A percentile compares a stretch with the other conserved stretches of the same genome.
These are phyloP conservation scores for Aspergillus niger DNA, from an alignment of 2,329 filamentous ascomycete genomes.

Conservation along the genomic window DNA sequence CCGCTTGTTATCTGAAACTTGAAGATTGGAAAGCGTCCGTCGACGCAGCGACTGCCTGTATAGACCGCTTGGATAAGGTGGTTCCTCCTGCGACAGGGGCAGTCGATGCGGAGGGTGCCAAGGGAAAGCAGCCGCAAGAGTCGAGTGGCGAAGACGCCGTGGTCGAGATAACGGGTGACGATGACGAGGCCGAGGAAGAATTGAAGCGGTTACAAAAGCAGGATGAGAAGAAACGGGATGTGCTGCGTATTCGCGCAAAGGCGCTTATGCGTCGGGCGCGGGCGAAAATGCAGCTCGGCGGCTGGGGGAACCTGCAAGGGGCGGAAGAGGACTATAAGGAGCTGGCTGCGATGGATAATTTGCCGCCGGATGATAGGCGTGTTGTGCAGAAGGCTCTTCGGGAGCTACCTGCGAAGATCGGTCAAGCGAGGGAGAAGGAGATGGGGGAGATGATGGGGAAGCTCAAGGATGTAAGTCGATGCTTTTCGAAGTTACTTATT, in stretches of 20 bases:
- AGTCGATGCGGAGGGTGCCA: constrained; percentile 20
- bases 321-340: constrained; percentile 79
- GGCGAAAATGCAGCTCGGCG: constrained; percentile 68
- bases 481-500: neutral
- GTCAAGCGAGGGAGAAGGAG: constrained; percentile 80
- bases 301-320: constrained; percentile 78
- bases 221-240: constrained; percentile 60
- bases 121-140: constrained; percentile 20
- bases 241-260: constrained; percentile 77
- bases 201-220: constrained; percentile 47
- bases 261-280: constrained; percentile 77
- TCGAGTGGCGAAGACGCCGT: constrained; percentile 33
- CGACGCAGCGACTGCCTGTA: constrained; percentile 68
- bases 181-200: constrained; percentile 44
- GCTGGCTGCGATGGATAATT: constrained; percentile 60
- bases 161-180: constrained; percentile 52
- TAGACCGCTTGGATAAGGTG: constrained; percentile 71
- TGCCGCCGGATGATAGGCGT: constrained; percentile 67
- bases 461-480: constrained; percentile 69
- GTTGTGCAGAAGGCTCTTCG: constrained; percentile 68
- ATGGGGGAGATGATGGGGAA: constrained; percentile 98
- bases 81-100: constrained; percentile 43
- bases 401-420: constrained; percentile 67
- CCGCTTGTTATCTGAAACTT: constrained; percentile 84
- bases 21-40: constrained; percentile 83